phyloP scores from a whole-genome alignment of 139 green algal species.

The Closterium sp. region DNA sequence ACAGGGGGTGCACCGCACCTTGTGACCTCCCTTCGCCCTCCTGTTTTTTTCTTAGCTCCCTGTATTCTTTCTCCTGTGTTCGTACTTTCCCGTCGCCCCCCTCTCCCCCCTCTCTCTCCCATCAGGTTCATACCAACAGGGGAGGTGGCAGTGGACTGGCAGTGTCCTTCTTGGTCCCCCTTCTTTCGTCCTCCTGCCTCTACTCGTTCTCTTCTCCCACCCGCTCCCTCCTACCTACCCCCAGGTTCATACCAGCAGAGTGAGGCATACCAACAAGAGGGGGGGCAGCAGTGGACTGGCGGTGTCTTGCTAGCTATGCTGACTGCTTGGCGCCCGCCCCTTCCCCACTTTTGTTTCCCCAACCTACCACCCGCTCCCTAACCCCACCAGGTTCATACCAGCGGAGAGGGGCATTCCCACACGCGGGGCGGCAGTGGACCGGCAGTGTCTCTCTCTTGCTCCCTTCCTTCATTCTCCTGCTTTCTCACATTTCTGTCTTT shows the following conservation, averaged over 20 bases:
- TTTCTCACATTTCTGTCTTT: too few species aligned
- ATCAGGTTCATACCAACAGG: too few species aligned
- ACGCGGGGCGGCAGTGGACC: not conserved
- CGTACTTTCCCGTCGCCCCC: too few species aligned
- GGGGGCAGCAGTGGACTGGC: not conserved
- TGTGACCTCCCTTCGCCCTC: too few species aligned
- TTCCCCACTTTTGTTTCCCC: not conserved
- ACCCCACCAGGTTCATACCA: not conserved
- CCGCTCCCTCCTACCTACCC: not conserved
- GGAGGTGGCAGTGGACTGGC: too few species aligned
- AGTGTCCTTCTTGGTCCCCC: too few species aligned
- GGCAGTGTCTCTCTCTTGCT: not conserved
- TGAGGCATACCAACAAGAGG: not conserved
- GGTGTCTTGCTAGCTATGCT: constrained; percentile 15
- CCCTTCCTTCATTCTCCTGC: too few species aligned
- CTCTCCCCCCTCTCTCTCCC: too few species aligned
- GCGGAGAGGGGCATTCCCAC: not conserved
- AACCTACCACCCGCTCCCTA: not conserved
- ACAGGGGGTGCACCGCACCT: too few species aligned
- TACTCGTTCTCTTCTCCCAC: constrained; percentile 5
- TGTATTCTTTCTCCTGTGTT: too few species aligned
- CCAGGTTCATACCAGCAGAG: constrained; percentile 25
- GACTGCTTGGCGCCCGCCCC: not conserved
- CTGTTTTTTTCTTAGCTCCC: too few species aligned
- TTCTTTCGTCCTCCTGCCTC: not conserved